Conservation (phyloP, 2,329 filamentous ascomycete genomes). For the Diaporthe capsici region DNA sequence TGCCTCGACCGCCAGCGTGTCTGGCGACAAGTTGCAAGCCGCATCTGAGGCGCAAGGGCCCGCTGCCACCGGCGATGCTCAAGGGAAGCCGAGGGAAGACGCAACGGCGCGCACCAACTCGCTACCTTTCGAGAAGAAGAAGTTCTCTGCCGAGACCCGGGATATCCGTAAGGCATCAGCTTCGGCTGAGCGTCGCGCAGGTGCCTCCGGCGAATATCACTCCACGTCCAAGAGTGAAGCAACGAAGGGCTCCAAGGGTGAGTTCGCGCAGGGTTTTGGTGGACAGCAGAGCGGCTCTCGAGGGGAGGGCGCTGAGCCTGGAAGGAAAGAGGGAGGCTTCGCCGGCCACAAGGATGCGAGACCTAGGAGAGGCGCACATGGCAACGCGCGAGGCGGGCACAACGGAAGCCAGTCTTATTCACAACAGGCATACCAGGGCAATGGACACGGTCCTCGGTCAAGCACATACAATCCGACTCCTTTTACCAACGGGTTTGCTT, state of each 20-base stretch:
- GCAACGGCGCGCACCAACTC: conserved; percentile 28
- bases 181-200: conserved; percentile 34
- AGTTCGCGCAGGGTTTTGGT: conserved; percentile 15
- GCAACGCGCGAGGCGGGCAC: conserved; percentile 38
- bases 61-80: conserved; percentile 28
- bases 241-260: conserved; percentile 37
- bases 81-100: conserved; percentile 38
- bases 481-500: conserved; percentile 29
- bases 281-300: conserved; percentile 21
- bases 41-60: conserved; percentile 23
- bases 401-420: conserved; percentile 37
- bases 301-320: conserved; percentile 35
- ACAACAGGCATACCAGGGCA: conserved; percentile 36
- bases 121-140: conserved; percentile 40
- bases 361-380: conserved; percentile 38
- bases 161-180: conserved; percentile 35
- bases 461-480: conserved; percentile 34
- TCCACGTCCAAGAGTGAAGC: conserved; percentile 35
- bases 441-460: conserved; percentile 38
- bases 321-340: conserved; percentile 39
- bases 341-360: conserved; percentile 36
- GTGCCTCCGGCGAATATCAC: conserved; percentile 32
- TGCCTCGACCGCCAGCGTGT: conserved; percentile 35
- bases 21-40: conserved; percentile 47
- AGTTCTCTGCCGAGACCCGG: conserved; percentile 33